Conservation (phyloP, 352 stramenopile genomes). For the Pythium phragmiticola region DNA sequence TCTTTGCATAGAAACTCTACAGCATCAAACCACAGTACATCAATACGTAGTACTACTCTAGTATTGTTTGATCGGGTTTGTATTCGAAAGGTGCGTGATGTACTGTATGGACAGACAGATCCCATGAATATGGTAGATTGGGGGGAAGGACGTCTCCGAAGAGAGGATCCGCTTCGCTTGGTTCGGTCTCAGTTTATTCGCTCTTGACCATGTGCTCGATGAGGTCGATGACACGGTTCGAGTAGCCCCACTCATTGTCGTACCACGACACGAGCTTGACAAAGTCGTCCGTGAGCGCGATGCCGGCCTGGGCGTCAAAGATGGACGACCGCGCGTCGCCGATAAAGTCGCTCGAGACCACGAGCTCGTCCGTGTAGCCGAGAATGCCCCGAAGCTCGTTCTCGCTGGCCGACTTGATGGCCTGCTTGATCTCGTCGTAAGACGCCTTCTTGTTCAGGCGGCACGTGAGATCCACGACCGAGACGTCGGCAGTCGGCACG, state of each 20-base stretch:
- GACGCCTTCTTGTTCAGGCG: constrained; percentile 88
- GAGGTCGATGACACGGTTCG: constrained; percentile 95
- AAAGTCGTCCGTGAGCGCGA: constrained; percentile 97
- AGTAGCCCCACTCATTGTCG: constrained; percentile 99
- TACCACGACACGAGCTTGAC: constrained; percentile 99
- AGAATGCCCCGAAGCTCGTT: constrained; percentile 96
- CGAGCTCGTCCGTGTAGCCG: constrained; percentile 96
- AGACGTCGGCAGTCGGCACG: constrained; percentile 88
- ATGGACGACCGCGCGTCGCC: constrained; percentile 95
- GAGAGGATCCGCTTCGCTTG: neutral
- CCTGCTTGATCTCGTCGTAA: constrained; percentile 98
- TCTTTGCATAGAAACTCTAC: neutral
- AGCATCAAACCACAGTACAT: neutral
- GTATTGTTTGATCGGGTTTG: too few relatives aligned
- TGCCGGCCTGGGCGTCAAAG: constrained; percentile 97
- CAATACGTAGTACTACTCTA: too few relatives aligned
- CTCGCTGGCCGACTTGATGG: constrained; percentile 94
- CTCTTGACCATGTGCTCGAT: constrained; percentile 95
- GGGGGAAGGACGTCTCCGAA: too few relatives aligned
- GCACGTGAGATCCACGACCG: constrained; percentile 87
- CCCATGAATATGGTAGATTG: too few relatives aligned
- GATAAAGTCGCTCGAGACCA: constrained; percentile 98
- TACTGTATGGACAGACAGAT: too few relatives aligned
- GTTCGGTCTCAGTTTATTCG: constrained; percentile 48
- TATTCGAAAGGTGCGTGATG: too few relatives aligned